Evolutionary conservation across 2,329 filamentous ascomycete species (phyloP), one percentile per base, ranked within the genome.

Genomic region (Monilinia laxa): DNA sequence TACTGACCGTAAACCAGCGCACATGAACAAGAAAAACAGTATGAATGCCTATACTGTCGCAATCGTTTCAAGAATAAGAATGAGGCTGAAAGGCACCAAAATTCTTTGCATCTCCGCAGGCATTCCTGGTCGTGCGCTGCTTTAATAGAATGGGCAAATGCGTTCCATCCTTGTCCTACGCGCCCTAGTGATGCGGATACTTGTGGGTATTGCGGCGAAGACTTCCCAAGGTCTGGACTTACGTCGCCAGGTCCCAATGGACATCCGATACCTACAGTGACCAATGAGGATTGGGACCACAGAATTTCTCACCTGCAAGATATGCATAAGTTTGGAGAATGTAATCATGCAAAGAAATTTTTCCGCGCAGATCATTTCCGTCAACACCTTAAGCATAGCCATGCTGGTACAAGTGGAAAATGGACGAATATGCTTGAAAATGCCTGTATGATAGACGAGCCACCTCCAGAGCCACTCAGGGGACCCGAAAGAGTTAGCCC

Each of bases 1-100:
- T 70, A 75, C 75, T 76, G 70, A 77, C 70, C 60, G 58, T 63
- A 18, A 18, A 64, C 23, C 75, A 97, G 94, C 70, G 82, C 89
- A 55, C 94, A 98, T 77, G 92, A 95, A 78, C 88, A 92, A 76
- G 95, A 98, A 79, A 98, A 98, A 79, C 94, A 98, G 79, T 98
- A 97, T 78, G 91, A 91, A 70, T 98, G 94, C 78, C 85, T 87
- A 38, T 98, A 92, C 77, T 98, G 94, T 78, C 90, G 90, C 53
- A 97, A 97, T 77, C 88, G 94, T 14, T 98, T 98, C 82, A 98
- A 98, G 80, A 98, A 98, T 81, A 98, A 98, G 80, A 98, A 98
- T 74, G 95, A 98, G 80, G 93, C 93, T 2, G 94, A 98, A 78
- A 87, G 95, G 42, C 94, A 98, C 77, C 93, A 97, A 75, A 98